Base-by-base conservation (phyloP, 768 basidiomycete species). In the Boletus pseudopeckii region DNA sequence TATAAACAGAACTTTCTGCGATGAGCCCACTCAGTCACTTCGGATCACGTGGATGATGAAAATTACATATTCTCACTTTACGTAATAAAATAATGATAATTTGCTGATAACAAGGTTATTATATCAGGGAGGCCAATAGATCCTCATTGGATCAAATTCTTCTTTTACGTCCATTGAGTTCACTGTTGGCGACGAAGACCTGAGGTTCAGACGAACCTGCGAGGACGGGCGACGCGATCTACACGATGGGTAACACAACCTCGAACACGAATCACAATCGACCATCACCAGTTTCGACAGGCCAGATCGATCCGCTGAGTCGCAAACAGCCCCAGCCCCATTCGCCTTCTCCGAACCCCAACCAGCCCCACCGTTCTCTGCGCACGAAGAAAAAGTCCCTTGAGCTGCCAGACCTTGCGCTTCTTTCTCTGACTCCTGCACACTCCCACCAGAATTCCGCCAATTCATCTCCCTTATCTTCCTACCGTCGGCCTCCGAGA, bases 331-430 rank as follows among this genome's bases (percentile, higher is more conserved):
- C 51, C 33, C 59, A 50, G 39, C 61, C 71, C 11, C 63, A 63
- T 55, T 78, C 76, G 4, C 70, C 71, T 34, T 76, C 77, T 37
- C 77, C 80, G 1, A 67, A 67, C 40, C 64, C 69, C 44, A 70
- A 71, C 54, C 69, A 71, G 63, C 76, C 83, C 1, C 85, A 87
- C 67, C 74, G 75, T 32, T 85, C 86, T 41, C 71, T 88, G 53
- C 76, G 84, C 38, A 74, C 76, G 20, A 88, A 85, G 76, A 88
- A 86, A 71, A 82, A 78, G 65, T 86, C 85, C 0, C 80, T 90
- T 18, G 86, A 90, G 66, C 77, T 90, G 24, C 88, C 88, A 49
- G 88, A 89, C 74, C 82, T 90, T 62, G 79, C 79, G 13, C 71
- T 72, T 54, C 76, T 80, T 58, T 71, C 77, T 42, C 62, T 80